Conservation (phyloP, 495 filamentous ascomycete species). For the Acidiella bohemica region DNA sequence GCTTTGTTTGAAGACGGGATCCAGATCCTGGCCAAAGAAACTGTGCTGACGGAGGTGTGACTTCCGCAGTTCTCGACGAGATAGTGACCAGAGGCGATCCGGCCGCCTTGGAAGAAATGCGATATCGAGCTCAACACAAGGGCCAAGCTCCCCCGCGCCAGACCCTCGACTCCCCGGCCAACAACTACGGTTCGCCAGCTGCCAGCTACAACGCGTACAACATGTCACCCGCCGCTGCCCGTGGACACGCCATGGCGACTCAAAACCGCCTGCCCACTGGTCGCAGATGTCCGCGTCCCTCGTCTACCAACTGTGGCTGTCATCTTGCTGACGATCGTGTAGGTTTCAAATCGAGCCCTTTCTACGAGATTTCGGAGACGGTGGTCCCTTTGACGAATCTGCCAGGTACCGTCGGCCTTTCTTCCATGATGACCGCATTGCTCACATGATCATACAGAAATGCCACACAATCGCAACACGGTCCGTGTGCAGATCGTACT, state of each 20-base stretch:
- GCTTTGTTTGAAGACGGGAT: no score
- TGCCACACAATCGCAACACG: conserved; percentile 41
- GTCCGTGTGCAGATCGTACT: conserved; percentile 40
- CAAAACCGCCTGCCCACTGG: conserved; percentile 2
- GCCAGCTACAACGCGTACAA: neutral
- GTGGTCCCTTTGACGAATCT: conserved; percentile 20
- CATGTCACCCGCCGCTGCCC: conserved; percentile 1
- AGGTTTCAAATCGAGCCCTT: conserved; percentile 27
- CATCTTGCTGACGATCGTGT: neutral
- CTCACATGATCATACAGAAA: conserved; percentile 17
- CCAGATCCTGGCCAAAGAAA: no score
- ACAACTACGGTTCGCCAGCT: neutral
- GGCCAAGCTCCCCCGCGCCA: neutral
- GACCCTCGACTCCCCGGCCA: neutral
- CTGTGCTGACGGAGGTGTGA: neutral
- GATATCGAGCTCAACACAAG: conserved; percentile 9
- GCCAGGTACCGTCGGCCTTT: conserved; percentile 19
- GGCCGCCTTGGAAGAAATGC: conserved; percentile 11
- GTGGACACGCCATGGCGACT: neutral
- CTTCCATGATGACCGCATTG: no score
- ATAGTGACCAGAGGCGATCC: conserved; percentile 26
- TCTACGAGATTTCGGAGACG: conserved; percentile 26
- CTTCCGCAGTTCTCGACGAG: conserved; percentile 18
- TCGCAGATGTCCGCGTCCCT: conserved; percentile 7
- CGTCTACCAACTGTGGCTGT: neutral